phyloP scores from a whole-genome alignment of 2,329 filamentous ascomycete genomes.

The Chrysoporthe deuterocubensis region DNA sequence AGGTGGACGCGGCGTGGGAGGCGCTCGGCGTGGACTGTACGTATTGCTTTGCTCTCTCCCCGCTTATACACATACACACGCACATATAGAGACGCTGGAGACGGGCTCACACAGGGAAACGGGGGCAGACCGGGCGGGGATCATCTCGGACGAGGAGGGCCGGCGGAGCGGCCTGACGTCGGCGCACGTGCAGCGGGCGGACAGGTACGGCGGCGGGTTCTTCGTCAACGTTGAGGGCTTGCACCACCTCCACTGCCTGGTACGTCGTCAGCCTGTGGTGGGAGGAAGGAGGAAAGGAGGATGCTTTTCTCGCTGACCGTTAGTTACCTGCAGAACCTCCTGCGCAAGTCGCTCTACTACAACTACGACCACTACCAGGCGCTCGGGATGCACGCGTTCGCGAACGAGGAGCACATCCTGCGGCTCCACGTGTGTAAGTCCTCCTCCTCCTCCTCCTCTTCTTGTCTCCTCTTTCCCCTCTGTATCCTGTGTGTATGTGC shows the following conservation, averaged over 20 bases:
- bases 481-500: too few relatives aligned
- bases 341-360: constrained; percentile 62
- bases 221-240: constrained; percentile 61
- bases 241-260: constrained; percentile 63
- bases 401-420: constrained; percentile 58
- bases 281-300: too few relatives aligned
- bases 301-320: too few relatives aligned
- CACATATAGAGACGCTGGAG: too few relatives aligned
- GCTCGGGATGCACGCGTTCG: constrained; percentile 55
- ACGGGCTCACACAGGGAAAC: too few relatives aligned
- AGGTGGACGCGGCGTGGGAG: constrained; percentile 63
- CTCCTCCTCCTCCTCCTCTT: neutral
- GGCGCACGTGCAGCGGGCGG: constrained; percentile 59
- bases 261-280: constrained; percentile 33
- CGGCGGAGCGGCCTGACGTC: constrained; percentile 52
- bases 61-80: too few relatives aligned
- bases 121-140: constrained; percentile 47
- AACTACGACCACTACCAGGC: constrained; percentile 62
- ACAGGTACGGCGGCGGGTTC: constrained; percentile 62
- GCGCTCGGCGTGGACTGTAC: constrained; percentile 49
- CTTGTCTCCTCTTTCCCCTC: too few relatives aligned
- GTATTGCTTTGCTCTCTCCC: constrained; percentile 28
- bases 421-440: constrained; percentile 60
- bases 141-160: constrained; percentile 55
- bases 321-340: constrained; percentile 49